phyloP scores from a whole-genome alignment of 176 grass and related monocot genomes.

The Saccharum officinarum region DNA sequence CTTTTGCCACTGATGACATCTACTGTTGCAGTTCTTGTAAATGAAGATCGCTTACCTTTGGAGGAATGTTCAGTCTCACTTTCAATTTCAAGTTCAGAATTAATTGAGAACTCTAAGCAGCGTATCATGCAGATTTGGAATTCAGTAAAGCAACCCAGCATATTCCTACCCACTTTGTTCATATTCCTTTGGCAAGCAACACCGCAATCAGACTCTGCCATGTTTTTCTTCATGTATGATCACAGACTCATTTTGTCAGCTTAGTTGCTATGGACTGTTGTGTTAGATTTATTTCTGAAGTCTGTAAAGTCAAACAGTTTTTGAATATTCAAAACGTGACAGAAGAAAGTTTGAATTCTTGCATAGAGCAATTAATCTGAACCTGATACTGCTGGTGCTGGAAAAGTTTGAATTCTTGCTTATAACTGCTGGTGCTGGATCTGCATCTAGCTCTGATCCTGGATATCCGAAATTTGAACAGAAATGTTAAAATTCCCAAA shows the following conservation, averaged over 20 bases:
- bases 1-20: slow-evolving; percentile 93
- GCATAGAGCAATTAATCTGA: neutral
- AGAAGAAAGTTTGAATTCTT: slow-evolving; percentile 2
- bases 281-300: slow-evolving; percentile 9
- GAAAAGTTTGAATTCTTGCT: neutral
- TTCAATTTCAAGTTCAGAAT: slow-evolving; percentile 49
- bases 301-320: neutral
- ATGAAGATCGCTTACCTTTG: slow-evolving; percentile 52
- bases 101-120: slow-evolving; percentile 55
- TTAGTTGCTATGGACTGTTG: slow-evolving; percentile 26
- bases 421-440: neutral
- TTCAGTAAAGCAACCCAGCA: too few species aligned
- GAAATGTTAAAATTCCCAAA: neutral
- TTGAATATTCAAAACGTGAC: neutral
- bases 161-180: too few species aligned
- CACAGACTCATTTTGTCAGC: neutral
- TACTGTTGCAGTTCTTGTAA: slow-evolving; percentile 90
- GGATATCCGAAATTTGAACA: neutral
- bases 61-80: slow-evolving; percentile 37
- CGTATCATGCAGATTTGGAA: too few species aligned
- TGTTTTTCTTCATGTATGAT: too few species aligned
- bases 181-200: too few species aligned
- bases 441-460: neutral
- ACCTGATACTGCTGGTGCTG: neutral
- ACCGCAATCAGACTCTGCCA: too few species aligned